A percentile compares a stretch with the other conserved stretches of the same genome.
Conservation (phyloP, 345 rosid genomes). For the Clarkia xantiana region DNA sequence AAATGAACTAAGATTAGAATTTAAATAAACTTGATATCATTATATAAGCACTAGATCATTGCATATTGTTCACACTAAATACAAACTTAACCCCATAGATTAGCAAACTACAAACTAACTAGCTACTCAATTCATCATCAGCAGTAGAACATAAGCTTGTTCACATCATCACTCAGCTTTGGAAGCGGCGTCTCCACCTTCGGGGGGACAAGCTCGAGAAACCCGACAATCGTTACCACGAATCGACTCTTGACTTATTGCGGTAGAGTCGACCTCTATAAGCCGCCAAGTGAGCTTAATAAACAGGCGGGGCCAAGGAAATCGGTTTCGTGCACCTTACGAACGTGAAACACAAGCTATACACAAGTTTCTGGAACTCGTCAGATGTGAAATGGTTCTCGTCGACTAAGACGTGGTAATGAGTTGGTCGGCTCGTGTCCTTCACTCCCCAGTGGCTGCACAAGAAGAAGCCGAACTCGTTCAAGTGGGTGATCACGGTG, state of each 20-base stretch:
- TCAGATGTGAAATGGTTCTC: slow-evolving; percentile 87
- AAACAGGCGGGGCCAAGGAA: slow-evolving; percentile 84
- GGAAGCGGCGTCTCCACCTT: slow-evolving; percentile 59
- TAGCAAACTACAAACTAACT: too few relatives aligned
- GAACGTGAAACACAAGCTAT: slow-evolving; percentile 77
- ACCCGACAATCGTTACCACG: slow-evolving; percentile 24
- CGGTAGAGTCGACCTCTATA: slow-evolving; percentile 88
- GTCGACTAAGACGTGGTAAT: slow-evolving; percentile 75
- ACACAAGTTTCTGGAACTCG: slow-evolving; percentile 76
- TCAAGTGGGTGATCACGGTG: slow-evolving; percentile 74
- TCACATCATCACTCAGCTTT: slow-evolving; percentile 65
- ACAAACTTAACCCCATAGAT: too few relatives aligned
- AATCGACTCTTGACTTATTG: slow-evolving; percentile 43
- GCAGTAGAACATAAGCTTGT: slow-evolving; percentile 91
- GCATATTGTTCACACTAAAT: too few relatives aligned
- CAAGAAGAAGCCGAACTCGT: slow-evolving; percentile 80
- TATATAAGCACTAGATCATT: too few relatives aligned
- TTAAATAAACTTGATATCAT: too few relatives aligned
- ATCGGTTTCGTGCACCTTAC: slow-evolving; percentile 91
- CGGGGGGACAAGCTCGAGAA: slow-evolving; percentile 58
- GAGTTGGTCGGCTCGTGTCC: slow-evolving; percentile 91
- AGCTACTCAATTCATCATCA: slow-evolving; percentile 12
- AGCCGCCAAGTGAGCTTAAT: slow-evolving; percentile 91
- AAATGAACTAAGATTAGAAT: too few relatives aligned
- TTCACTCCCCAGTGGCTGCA: slow-evolving; percentile 92